Base-by-base conservation (phyloP, 805 yeast species). In the Komagataella mondaviorum region DNA sequence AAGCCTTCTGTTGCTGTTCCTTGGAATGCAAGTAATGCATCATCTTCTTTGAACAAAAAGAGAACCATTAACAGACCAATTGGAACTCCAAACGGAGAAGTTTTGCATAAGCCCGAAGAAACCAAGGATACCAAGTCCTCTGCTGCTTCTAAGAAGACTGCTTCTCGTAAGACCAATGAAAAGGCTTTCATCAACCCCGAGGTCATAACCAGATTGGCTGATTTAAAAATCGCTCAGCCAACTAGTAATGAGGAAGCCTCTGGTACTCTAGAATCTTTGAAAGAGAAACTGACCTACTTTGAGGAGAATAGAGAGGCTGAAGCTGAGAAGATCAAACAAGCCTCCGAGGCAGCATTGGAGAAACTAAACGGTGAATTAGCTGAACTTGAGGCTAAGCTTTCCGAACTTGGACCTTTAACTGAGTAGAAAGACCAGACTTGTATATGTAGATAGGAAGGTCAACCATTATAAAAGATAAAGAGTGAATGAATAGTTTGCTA, bases 121-220 rank as follows among this genome's bases (percentile, higher is more conserved):
- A 82, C 81, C 68, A 73, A 74, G 66, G 63, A 70, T 61, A 75
- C 76, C 68, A 69, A 78, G 61, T 69, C 72, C 60, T 30, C 39
- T 30, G 14, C 39, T 30, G 39, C 39, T 30, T 30, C n/a, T 10
- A 30, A 30, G 39, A 30, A 30, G 39, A 30, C 39, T 30, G 39
- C n/a, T 10, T 30, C 39, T 10, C 39, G 39, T 10, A 30, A 30
- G 14, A 71, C 69, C 49, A 56, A 62, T 48, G 66, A 71, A 57
- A 78, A 77, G 66, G 82, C 89, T 65, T 75, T 82, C 52, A 77
- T 93, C 59, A 91, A 89, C 64, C 85, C 95, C 51, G 85, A 82
- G 55, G 76, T 88, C 55, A 82, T 91, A 60, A 81, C 83, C 55
- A 77, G 85, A 51, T 78, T 93, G 60, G 75, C 87, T 55, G 85